Conservation (phyloP, 1,284 basidiomycete genomes). For the Leccinum griseonigrum region DNA sequence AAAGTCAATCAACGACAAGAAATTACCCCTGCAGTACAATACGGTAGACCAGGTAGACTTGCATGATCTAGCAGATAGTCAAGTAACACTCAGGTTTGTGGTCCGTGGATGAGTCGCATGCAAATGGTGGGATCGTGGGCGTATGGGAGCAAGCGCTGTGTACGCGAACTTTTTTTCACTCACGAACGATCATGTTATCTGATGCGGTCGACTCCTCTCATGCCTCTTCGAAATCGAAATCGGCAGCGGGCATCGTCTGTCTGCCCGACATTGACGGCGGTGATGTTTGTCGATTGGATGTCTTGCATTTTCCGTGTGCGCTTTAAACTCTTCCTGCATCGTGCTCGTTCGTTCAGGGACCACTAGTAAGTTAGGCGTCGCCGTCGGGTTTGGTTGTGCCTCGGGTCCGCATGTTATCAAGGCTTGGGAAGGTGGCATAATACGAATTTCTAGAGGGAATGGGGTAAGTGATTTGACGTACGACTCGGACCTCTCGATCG, state of each 20-base stretch:
- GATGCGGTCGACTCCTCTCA: not conserved
- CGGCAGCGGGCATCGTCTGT: not conserved
- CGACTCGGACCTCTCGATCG: not conserved
- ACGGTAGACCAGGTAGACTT: conserved; percentile 7
- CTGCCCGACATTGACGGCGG: not conserved
- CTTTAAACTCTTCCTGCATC: not conserved
- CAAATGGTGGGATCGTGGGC: not conserved
- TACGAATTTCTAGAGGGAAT: not conserved
- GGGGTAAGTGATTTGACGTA: not conserved
- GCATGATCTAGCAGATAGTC: conserved; percentile 2
- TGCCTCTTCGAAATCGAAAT: not conserved
- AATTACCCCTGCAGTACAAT: conserved; percentile 23
- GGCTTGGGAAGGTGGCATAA: not conserved
- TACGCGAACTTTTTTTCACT: not conserved
- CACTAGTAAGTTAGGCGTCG: not conserved
- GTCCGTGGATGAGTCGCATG: conserved; percentile 27
- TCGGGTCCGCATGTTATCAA: not conserved
- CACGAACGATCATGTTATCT: not conserved
- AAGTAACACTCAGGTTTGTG: conserved; percentile 19
- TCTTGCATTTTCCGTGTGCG: not conserved
- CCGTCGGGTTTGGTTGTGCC: not conserved
- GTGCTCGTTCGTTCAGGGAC: not conserved
- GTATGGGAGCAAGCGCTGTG: not conserved
- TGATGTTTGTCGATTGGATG: not conserved
- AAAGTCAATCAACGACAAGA: conserved; percentile 18